Conservation (phyloP, 768 basidiomycete species). For the Serendipita sp. region DNA sequence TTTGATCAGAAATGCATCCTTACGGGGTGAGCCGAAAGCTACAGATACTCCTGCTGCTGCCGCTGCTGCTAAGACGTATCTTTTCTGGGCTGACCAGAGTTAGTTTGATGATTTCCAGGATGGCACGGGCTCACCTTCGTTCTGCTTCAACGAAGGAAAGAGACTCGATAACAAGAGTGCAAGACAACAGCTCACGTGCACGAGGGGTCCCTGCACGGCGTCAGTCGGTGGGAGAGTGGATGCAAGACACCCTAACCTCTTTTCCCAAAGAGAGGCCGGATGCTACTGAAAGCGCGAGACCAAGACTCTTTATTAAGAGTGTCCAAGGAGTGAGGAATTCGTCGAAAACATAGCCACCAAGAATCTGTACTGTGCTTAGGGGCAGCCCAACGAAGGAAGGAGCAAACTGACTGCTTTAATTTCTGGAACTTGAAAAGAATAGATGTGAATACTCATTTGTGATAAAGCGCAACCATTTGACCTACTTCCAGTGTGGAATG, state of each 20-base stretch:
- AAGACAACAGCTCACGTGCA: constrained; percentile 73
- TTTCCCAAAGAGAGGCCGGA: constrained; percentile 75
- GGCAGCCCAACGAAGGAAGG: not conserved
- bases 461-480: constrained; percentile 9
- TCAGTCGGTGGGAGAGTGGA: constrained; percentile 11
- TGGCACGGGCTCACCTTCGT: constrained; percentile 41
- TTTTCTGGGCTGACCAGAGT: constrained; percentile 44
- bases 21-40: constrained; percentile 63
- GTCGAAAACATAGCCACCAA: constrained; percentile 75
- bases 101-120: not conserved
- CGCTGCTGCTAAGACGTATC: constrained; percentile 65
- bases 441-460: not conserved
- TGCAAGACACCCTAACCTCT: constrained; percentile 36
- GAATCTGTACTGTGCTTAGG: constrained; percentile 29
- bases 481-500: constrained; percentile 69
- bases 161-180: constrained; percentile 49
- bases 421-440: constrained; percentile 39
- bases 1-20: not conserved
- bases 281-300: constrained; percentile 67
- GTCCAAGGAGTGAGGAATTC: constrained; percentile 78
- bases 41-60: constrained; percentile 79
- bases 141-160: constrained; percentile 55
- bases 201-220: constrained; percentile 47
- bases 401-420: constrained; percentile 47
- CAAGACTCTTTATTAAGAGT: constrained; percentile 67